Evolutionary conservation across 1,139 yeast genomes (phyloP), one percentile per base, ranked within the genome.

Genomic region (Suhomyces coccinellae): DNA sequence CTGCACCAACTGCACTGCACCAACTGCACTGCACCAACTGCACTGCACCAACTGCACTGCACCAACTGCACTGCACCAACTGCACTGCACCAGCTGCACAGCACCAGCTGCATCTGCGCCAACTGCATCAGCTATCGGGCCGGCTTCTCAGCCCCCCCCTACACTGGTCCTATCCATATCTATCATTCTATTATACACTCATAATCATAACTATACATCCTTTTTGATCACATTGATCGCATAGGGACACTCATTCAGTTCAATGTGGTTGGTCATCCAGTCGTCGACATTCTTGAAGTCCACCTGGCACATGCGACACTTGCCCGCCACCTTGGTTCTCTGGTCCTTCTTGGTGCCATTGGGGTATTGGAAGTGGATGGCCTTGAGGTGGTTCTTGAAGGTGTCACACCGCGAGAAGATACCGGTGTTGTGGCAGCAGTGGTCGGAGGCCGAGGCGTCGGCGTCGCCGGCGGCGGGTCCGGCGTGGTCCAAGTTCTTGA

Each of bases 321-420:
- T 71, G 6, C 97, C 97, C 17, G 74, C 62, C 38, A 85, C 87
- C 43, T 79, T 77, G 15, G 69, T 67, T 52, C 97, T 75, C 57
- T 87, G 87, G 52, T 80, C 83, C 66, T 89, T 89, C 58, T 83
- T 82, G 7, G 96, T 89, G 5, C 96, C 96, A 37, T 78, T 77
- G 3, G 97, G 97, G 64, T 90, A 90, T 57, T 82, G 87, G 63
- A 90, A 90, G 63, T 90, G 97, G 52, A 90, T 77, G 4, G 97
- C 95, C 62, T 87, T 87, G 51, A 90, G 72, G 65, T 90, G 97
- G 65, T 89, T 90, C 61, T 90, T 90, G 68, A 82, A 90, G 6
- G 97, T 90, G 63, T 90, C 97, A 61, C 96, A 87, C 39, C 97
- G 76, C 15, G 90, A 81, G 57, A 90, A 90, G 33, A 86, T 83